Conservation (phyloP, 1,284 basidiomycete genomes). For the Pseudozyma pruni region DNA sequence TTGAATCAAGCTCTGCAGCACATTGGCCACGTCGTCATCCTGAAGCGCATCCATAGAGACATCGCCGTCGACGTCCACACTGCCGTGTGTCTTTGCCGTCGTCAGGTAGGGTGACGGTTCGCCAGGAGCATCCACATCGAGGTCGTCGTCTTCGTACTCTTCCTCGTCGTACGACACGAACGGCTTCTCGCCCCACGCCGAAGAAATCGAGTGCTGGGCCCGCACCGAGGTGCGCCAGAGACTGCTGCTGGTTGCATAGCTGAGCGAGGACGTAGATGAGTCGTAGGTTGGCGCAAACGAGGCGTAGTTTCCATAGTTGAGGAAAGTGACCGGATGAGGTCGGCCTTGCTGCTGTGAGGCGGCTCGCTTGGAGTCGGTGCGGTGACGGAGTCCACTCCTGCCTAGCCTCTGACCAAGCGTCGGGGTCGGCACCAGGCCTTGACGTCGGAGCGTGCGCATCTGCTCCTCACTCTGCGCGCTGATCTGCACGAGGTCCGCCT, state of each 20-base stretch:
- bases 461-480: slow-evolving; percentile 40
- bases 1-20: slow-evolving; percentile 18
- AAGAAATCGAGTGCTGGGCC: slow-evolving; percentile 14
- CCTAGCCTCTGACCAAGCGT: slow-evolving; percentile 46
- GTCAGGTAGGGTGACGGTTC: slow-evolving; percentile 6
- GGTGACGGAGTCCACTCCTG: slow-evolving; percentile 19
- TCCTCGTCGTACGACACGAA: slow-evolving; percentile 10
- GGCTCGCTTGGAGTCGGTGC: slow-evolving; percentile 18
- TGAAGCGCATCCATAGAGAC: slow-evolving; percentile 8
- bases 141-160: slow-evolving; percentile 7
- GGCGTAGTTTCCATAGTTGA: slow-evolving; percentile 57
- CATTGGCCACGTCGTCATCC: slow-evolving; percentile 8
- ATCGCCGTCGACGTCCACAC: slow-evolving; percentile 12
- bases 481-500: slow-evolving; percentile 57
- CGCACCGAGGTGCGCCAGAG: slow-evolving; percentile 31
- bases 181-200: slow-evolving; percentile 31
- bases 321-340: slow-evolving; percentile 42
- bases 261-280: slow-evolving; percentile 43
- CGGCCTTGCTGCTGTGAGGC: slow-evolving; percentile 13
- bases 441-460: slow-evolving; percentile 24
- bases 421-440: slow-evolving; percentile 28
- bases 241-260: slow-evolving; percentile 22
- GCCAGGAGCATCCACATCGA: slow-evolving; percentile 1
- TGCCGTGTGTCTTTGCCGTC: background rate
- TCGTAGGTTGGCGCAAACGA: slow-evolving; percentile 62